Evolutionary conservation across 2,329 filamentous ascomycete genomes (phyloP), one percentile per base, ranked within the genome.

Genomic region (Gliomastix tumulicola): DNA sequence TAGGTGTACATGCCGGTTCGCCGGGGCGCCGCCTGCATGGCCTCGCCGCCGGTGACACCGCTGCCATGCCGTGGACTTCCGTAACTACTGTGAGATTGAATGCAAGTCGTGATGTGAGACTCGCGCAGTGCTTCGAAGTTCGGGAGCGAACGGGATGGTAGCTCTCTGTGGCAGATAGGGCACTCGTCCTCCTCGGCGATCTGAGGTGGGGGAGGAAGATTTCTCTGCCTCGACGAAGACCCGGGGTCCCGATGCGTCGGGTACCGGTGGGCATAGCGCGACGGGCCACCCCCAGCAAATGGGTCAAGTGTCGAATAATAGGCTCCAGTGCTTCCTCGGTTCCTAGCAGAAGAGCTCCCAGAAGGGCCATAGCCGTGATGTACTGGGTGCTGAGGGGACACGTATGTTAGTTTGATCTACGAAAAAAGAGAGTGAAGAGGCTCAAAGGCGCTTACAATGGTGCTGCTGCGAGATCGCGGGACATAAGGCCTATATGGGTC

Each of bases 101-200:
- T 77, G 49, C 79, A 83, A 7, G 56, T 53, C 21, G 62, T 67
- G 40, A 83, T 78, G 46, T 83, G 79, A 21, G 63, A 55, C 47
- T 79, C 75, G 21, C 78, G 69, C 11, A 73, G 59, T 4, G 55
- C 45, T 48, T 81, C 75, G 38, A 62, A 75, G 42, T 79, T 68
- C 3, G 68, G 55, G 3, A 80, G 62, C 5, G 54, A 56, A 15
- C 66, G 64, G 3, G 76, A 71, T 1, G 84, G 83, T 4, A 88
- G 67, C 57, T 88, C 82, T 25, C 67, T 61, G 49, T 85, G 83
- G 48, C 85, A 90, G 31, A 89, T 74, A 1, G 84, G 84, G 43
- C 85, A 90, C 49, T 87, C 82, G 51, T 89, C 84, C 51, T 88
- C 84, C 53, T 89, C 85, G 6, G 69, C 66, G 49, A 74, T 68